Conservation (phyloP, 352 stramenopile genomes). For the Globisporangium polare region DNA sequence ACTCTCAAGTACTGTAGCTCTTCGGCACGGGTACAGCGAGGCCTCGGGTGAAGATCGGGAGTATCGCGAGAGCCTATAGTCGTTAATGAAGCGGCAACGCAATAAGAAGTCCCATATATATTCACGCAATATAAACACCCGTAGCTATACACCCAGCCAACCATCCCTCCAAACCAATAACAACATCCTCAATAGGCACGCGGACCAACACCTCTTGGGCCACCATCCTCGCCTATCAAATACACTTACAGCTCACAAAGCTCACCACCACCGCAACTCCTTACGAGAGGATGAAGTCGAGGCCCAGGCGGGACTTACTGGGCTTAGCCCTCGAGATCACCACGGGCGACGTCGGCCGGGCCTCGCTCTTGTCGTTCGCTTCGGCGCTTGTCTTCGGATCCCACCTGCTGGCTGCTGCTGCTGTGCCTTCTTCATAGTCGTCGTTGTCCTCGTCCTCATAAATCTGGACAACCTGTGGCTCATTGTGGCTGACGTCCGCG, state of each 20-base stretch:
- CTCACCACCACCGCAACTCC: background rate
- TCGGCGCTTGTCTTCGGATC: background rate
- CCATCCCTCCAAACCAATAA: too few species aligned
- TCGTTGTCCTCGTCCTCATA: too few species aligned
- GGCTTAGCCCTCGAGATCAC: background rate
- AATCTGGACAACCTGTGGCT: background rate
- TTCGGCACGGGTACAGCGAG: too few species aligned
- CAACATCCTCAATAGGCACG: background rate
- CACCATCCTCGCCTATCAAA: background rate
- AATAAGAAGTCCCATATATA: background rate
- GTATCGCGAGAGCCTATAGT: too few species aligned
- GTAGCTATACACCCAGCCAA: background rate
- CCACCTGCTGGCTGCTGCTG: background rate
- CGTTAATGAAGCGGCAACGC: too few species aligned
- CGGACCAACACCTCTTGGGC: background rate
- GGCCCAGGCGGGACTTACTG: background rate
- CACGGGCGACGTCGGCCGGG: too few species aligned
- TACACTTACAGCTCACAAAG: background rate
- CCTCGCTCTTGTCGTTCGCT: too few species aligned
- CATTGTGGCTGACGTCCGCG: background rate
- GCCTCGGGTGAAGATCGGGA: too few species aligned
- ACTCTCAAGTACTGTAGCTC: too few species aligned
- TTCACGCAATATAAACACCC: background rate
- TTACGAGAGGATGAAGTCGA: constrained; percentile 14
- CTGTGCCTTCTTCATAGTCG: background rate